Percentiles rank a stretch among this genome's conserved stretches.
phyloP scores from a whole-genome alignment of 1,284 basidiomycete species.

The Dichomitus squalens region DNA sequence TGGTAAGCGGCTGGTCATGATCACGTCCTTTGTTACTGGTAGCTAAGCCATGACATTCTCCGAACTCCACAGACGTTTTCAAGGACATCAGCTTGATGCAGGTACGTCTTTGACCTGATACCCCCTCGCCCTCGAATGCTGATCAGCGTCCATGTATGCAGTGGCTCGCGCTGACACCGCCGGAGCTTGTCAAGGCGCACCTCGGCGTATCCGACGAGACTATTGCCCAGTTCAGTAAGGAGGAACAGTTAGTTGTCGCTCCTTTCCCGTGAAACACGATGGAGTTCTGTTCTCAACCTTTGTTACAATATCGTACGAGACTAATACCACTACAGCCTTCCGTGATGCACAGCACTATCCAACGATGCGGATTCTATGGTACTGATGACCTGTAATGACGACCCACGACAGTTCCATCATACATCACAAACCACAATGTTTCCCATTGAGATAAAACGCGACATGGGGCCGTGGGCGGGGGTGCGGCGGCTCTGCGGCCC shows the following conservation, averaged over 20 bases:
- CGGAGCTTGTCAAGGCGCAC: constrained; percentile 43
- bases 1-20: constrained; percentile 36
- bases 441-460: too few relatives aligned
- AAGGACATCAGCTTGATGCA: constrained; percentile 34
- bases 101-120: constrained; percentile 22
- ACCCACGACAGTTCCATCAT: too few relatives aligned
- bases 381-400: too few relatives aligned
- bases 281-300: too few relatives aligned
- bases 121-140: background rate
- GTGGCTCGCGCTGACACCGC: constrained; percentile 45
- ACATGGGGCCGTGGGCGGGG: too few relatives aligned
- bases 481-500: too few relatives aligned
- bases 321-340: too few relatives aligned
- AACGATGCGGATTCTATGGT: too few relatives aligned
- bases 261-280: constrained; percentile 9
- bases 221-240: constrained; percentile 37
- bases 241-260: constrained; percentile 35
- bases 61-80: constrained; percentile 25
- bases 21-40: too few relatives aligned
- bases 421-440: too few relatives aligned
- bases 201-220: constrained; percentile 38
- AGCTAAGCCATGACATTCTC: too few relatives aligned
- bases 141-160: constrained; percentile 12
- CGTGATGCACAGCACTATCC: too few relatives aligned
- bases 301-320: background rate